phyloP scores from a whole-genome alignment of 2,329 filamentous ascomycete species.

The Fusarium sp. region DNA sequence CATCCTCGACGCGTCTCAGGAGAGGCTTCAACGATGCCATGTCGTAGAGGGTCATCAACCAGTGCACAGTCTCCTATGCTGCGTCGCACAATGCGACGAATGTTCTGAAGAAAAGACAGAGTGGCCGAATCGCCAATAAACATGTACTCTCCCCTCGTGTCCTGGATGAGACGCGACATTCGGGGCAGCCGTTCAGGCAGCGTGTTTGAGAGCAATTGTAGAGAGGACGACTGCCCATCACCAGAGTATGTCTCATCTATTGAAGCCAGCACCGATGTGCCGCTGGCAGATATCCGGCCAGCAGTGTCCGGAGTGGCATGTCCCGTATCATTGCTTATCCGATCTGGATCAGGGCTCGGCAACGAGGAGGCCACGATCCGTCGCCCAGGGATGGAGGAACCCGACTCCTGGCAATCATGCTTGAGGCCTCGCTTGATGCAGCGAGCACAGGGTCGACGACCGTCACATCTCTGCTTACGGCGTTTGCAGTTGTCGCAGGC shows the following conservation, averaged over 20 bases:
- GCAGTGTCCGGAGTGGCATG: conserved; percentile 30
- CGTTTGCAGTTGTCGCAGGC: conserved; percentile 48
- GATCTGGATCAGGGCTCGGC: conserved; percentile 46
- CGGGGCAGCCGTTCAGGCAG: conserved; percentile 45
- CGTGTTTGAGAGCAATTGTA: conserved; percentile 44
- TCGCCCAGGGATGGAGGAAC: conserved; percentile 1
- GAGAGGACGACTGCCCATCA: conserved; percentile 32
- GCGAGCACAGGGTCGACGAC: conserved; percentile 42
- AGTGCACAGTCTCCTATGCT: conserved; percentile 52
- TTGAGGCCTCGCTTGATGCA: conserved; percentile 45
- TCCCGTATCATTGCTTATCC: conserved; percentile 37
- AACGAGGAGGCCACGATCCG: conserved; percentile 46
- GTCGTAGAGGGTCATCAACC: conserved; percentile 54
- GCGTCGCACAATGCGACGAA: conserved; percentile 52
- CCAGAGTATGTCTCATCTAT: conserved; percentile 22
- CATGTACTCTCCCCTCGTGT: conserved; percentile 53
- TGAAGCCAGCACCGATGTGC: conserved; percentile 24
- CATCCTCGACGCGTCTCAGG: conserved; percentile 50
- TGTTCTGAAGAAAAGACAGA: conserved; percentile 54
- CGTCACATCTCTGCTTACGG: conserved; percentile 47
- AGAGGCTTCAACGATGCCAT: conserved; percentile 53
- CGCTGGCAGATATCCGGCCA: conserved; percentile 23
- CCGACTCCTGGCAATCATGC: conserved; percentile 42
- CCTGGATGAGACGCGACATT: conserved; percentile 53
- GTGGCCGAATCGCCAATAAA: conserved; percentile 57